These are phyloP conservation scores for Lobulomyces angularis DNA, from an alignment of 192 early-diverging fungal species.

Conservation along the genomic window DNA sequence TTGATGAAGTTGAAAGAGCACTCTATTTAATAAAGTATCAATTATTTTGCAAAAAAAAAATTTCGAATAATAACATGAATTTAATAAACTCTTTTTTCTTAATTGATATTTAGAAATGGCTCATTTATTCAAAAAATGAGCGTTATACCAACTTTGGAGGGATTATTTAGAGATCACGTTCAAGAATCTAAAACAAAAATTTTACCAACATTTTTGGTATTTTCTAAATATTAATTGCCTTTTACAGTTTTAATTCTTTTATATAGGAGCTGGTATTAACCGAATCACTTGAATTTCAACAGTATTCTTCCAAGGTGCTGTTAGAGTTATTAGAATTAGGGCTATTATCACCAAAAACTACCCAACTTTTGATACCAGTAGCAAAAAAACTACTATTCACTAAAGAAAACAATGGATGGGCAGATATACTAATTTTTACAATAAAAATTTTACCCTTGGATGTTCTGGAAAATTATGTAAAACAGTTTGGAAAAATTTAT, in stretches of 20 bases:
- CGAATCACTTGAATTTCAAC: constrained; percentile 15
- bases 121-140: constrained; percentile 22
- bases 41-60: not conserved
- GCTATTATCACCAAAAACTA: constrained; percentile 9
- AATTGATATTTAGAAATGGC: constrained; percentile 14
- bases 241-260: no score
- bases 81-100: constrained; percentile 5
- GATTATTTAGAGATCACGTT: constrained; percentile 16
- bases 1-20: constrained; percentile 29
- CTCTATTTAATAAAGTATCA: constrained; percentile 17
- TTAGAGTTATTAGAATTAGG: constrained; percentile 14
- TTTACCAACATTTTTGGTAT: constrained; percentile 19
- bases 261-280: constrained; percentile 10
- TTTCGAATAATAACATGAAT: constrained; percentile 1
- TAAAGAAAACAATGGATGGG: constrained; percentile 31
- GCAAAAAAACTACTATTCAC: constrained; percentile 18
- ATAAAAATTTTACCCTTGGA: constrained; percentile 26
- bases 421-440: constrained; percentile 22
- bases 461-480: constrained; percentile 22
- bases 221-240: no score
- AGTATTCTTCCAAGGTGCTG: constrained; percentile 7
- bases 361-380: constrained; percentile 8
- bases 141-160: constrained; percentile 10
- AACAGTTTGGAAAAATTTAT: not conserved
- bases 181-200: constrained; percentile 14